Base-by-base conservation (phyloP, 306 rosid genomes). In the Castanea mollissima region DNA sequence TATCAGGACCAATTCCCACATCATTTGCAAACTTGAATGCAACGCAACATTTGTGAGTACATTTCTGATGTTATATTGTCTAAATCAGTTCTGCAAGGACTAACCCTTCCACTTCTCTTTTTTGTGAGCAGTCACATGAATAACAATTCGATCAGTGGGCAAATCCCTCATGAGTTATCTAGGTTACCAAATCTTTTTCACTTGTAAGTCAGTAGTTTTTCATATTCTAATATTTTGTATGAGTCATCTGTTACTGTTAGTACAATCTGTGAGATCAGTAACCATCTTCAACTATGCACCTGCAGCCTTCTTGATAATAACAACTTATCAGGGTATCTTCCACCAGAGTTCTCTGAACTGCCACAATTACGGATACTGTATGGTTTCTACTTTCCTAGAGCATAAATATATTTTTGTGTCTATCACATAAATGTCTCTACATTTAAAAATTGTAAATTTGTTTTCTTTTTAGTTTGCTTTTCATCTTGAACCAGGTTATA, bases 271-370 rank as follows among this genome's bases (percentile, higher is more conserved):
- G 58, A n/a, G 56, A 68, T 59, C 9, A 15, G 7, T 54, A 38
- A 75, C 32, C 15, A 64, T 11, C 14, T 51, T 63, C 11, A 11
- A 46, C 11, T 49, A 11, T 64, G 49, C 46, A 62, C 46, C 46
- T 64, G 44, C 84, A 88, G 91, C 82, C 89, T 88, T 56, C 55
- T 88, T 35, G 91, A 88, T 69, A 88, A 83, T 67, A 88, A 88
- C 77, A 78, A 88, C 55, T 83, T 88, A 12, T 60, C 84, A 4
- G 91, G 91, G 38, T 6, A 69, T 35, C 83, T 88, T 74, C 91
- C 91, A 46, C 82, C 83, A 29, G 89, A 78, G 34, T 63, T 83
- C 51, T 85, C 87, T 65, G 34, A 55, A 55, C 49, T 88, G 41
- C 49, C 81, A 10, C 15, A 3, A 0, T 34, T 81, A 74, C 76